Evolutionary conservation across 805 yeast species (phyloP), one percentile per base, ranked within the genome.

Genomic region (Grigorovia humatica): DNA sequence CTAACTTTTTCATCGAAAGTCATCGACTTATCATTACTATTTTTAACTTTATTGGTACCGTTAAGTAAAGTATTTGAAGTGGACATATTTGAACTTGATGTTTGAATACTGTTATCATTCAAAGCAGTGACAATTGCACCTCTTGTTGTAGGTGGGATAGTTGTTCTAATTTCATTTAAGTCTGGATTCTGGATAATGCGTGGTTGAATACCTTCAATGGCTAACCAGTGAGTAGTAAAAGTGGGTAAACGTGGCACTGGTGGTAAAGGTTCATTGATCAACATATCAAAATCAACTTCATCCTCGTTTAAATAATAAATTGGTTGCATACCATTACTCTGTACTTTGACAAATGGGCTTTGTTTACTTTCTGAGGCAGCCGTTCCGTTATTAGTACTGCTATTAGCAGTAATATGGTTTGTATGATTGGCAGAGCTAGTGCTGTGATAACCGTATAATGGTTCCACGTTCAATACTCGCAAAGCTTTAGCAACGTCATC

Each of bases 171-270:
- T 59, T 90, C 97, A 48, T 81, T 75, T 48, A 83, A 77, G 18
- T 72, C 66, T 23, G 99, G 99, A 70, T 93, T 93, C 69, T 95
- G 99, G 1, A 97, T 95, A 51, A 93, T 91, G 35, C 93, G 83
- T 0, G 99, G 99, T 65, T 93, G 99, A 9, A 93, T 96, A 52
- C 99, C 99, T 69, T 93, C 99, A 50, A 93, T 87, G 0, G 99
- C 98, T 35, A 95, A 74, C 98, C 99, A 91, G 66, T 86, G 95
- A 6, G 97, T 95, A 0, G 98, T 89, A 67, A 87, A 90, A 0
- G 96, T 83, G 2, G 95, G 83, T 54, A 84, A 82, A 53, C 98
- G 77, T 4, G 99, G 99, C 2, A 95, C 96, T 61, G 85, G 88
- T 6, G 99, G 99, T 54, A 93, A 73, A 35, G 96, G 97, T 65